These are phyloP conservation scores for Thielaviopsis ethacetica DNA, from an alignment of 2,329 filamentous ascomycete species.

Conservation along the genomic window DNA sequence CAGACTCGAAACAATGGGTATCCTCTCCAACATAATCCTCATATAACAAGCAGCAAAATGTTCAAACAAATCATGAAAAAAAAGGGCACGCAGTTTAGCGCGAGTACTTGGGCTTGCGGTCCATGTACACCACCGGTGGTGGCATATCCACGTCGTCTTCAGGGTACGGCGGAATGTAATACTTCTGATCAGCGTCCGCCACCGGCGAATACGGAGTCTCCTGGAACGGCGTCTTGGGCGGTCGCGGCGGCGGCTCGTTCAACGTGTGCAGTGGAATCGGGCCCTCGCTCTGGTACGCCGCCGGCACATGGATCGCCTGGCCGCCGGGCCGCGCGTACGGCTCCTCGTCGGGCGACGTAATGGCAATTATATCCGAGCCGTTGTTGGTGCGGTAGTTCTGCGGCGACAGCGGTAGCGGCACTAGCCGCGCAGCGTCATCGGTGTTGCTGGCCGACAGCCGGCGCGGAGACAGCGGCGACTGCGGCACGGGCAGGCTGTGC, in stretches of 20 bases:
- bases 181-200: slow-evolving; percentile 16
- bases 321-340: slow-evolving; percentile 22
- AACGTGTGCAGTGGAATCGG: slow-evolving; percentile 4
- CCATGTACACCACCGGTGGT: slow-evolving; percentile 72
- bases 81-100: not conserved
- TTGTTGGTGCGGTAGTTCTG: slow-evolving; percentile 39
- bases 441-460: slow-evolving; percentile 15
- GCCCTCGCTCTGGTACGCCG: not conserved
- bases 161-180: slow-evolving; percentile 54
- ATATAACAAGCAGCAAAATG: too few relatives aligned
- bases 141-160: slow-evolving; percentile 53
- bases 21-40: too few relatives aligned
- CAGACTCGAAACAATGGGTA: too few relatives aligned
- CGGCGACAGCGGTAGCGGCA: slow-evolving; percentile 40
- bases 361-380: slow-evolving; percentile 52
- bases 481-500: slow-evolving; percentile 18
- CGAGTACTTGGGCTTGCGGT: slow-evolving; percentile 62
- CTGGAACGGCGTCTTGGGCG: slow-evolving; percentile 60
- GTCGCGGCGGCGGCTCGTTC: slow-evolving; percentile 49
- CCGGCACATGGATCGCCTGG: slow-evolving; percentile 13
- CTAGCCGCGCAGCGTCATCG: slow-evolving; percentile 35
- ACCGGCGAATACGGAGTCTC: slow-evolving; percentile 23
- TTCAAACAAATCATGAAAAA: not conserved
- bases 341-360: slow-evolving; percentile 42
- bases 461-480: slow-evolving; percentile 18